Percentiles rank a stretch among this genome's conserved stretches.
Evolutionary conservation across 225 moss, liverwort and hornwort species (phyloP).

Genomic region (Neckera pumila): DNA sequence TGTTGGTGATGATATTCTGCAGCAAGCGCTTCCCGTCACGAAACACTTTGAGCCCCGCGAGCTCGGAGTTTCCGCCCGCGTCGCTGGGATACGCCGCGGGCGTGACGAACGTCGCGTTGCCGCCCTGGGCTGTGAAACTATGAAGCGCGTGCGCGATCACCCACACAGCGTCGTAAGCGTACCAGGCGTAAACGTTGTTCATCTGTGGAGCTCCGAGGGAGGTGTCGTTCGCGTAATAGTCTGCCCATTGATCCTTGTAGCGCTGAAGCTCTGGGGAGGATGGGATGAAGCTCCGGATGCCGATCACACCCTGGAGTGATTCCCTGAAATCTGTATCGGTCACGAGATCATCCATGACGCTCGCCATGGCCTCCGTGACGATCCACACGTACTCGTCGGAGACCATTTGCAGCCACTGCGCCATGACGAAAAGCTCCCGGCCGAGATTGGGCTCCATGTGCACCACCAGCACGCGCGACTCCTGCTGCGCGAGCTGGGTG

Average conservation of each 20-base stretch:
- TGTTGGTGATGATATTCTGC: constrained; percentile 15
- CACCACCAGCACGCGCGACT: constrained; percentile 80
- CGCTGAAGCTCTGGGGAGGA: constrained; percentile 34
- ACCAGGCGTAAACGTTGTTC: constrained; percentile 43
- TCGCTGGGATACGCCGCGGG: constrained; percentile 10
- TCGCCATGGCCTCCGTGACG: constrained; percentile 61
- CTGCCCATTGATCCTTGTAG: constrained; percentile 41
- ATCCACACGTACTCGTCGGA: constrained; percentile 68
- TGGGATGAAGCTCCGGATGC: constrained; percentile 60
- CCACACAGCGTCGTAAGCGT: constrained; percentile 51
- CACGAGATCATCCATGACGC: constrained; percentile 47
- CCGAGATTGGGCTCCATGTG: constrained; percentile 59
- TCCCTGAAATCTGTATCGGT: constrained; percentile 18
- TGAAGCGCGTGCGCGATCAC: constrained; percentile 28
- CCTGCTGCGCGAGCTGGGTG: constrained; percentile 36
- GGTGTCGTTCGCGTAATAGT: background rate
- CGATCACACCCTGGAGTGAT: constrained; percentile 69
- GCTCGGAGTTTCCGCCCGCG: constrained; percentile 38
- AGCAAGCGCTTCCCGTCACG: constrained; percentile 37
- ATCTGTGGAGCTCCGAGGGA: constrained; percentile 13
- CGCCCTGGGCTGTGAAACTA: constrained; percentile 14
- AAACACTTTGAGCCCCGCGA: constrained; percentile 48
- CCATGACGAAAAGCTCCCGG: constrained; percentile 52
- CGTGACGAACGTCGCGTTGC: constrained; percentile 8
- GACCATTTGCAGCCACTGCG: constrained; percentile 56